Base-by-base conservation (phyloP, 78 protist genomes). In the Thecamonas trahens region DNA sequence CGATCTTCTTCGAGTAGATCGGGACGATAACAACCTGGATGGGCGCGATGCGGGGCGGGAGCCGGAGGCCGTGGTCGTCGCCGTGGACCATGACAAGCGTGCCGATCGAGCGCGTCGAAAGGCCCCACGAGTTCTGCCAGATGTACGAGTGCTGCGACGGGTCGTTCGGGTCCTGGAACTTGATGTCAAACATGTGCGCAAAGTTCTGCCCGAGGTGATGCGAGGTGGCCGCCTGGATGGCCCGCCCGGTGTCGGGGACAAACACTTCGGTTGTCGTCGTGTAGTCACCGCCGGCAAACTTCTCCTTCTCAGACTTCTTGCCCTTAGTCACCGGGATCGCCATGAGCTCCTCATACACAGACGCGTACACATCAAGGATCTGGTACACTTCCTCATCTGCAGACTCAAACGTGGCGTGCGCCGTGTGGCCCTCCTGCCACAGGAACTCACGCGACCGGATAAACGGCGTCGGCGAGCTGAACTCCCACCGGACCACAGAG, bases 341-440 rank as follows among this genome's bases (percentile, higher is more conserved):
- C 31, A 90, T 82, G 1, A 89, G 73, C 6, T 94, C 96, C 52
- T 82, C 90, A 78, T 96, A 96, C 66, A 91, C 88, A 7, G 8
- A 13, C 37, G 24, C 24, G 76, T 96, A 96, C 54, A 91, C 63
- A 61, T 86, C 86, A 15, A 96, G 90, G 67, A 94, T 91, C 29
- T 67, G 55, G 63, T 53, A 59, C 29, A 90, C 97, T 38, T 92
- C 96, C 37, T 18, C 37, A 24, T 74, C 95, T 2, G 99, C 99
- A 29, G 79, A 96, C 15, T 60, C 91, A 62, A 67, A 26, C 85
- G 71, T 84, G 17, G 90, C 93, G 67, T 72, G 80, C 22, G 95
- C 98, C 2, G 97, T 87, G 92, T 96, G 99, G 45, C 98, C 99
- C 79, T 96, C 99, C 73, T 96, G 98, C 99, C 99, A 96, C 58